phyloP scores from a whole-genome alignment of 768 basidiomycete genomes.

The Lactifluus subvellereus region DNA sequence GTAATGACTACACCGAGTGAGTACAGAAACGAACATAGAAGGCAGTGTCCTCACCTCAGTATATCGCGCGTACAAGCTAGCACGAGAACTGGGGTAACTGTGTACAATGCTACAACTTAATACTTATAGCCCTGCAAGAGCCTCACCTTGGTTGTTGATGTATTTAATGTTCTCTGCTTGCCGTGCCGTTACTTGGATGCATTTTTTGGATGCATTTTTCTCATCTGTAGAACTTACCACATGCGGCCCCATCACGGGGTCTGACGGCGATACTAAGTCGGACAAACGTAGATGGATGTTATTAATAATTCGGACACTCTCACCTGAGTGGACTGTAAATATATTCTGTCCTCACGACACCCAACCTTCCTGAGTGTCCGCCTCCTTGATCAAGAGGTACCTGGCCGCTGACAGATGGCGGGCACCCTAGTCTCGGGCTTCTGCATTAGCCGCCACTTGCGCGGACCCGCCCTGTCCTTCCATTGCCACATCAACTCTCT shows the following conservation, averaged over 20 bases:
- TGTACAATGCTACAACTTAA: no score
- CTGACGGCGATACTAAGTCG: not conserved
- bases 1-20: no score
- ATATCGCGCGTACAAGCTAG: no score
- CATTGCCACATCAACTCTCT: not conserved
- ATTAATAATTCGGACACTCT: no score
- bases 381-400: not conserved
- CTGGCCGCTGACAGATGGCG: slow-evolving; percentile 10
- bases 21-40: no score
- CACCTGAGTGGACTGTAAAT: not conserved
- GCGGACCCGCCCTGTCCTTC: not conserved
- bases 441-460: not conserved
- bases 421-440: not conserved
- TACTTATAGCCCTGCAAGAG: no score
- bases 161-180: slow-evolving; percentile 9
- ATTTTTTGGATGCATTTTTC: not conserved
- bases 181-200: not conserved
- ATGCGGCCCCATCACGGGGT: slow-evolving; percentile 1
- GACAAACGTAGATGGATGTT: no score
- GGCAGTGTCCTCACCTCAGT: no score
- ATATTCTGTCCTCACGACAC: not conserved
- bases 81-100: no score
- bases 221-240: not conserved
- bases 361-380: not conserved
- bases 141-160: slow-evolving; percentile 4